Percentiles rank a stretch among this genome's conserved stretches.
phyloP scores from a whole-genome alignment of 2,329 filamentous ascomycete genomes.

The Thielaviopsis populi region DNA sequence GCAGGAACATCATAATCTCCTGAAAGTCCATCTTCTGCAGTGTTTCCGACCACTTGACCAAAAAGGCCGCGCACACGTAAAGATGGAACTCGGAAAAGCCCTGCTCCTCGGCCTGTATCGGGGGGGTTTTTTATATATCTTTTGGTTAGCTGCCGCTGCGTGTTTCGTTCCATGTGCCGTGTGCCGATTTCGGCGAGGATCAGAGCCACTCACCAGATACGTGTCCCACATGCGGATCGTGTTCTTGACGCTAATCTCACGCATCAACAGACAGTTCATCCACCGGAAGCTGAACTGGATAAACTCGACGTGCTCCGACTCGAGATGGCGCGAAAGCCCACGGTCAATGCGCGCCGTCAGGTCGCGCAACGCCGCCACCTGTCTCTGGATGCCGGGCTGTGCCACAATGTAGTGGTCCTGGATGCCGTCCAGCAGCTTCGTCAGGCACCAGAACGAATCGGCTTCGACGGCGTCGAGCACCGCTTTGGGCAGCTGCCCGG shows the following conservation, averaged over 20 bases:
- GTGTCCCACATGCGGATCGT: constrained; percentile 99
- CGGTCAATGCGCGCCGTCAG: constrained; percentile 81
- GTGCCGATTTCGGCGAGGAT: constrained; percentile 7
- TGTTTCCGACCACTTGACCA: constrained; percentile 96
- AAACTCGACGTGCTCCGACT: constrained; percentile 86
- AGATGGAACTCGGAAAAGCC: constrained; percentile 97
- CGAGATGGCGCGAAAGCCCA: constrained; percentile 70
- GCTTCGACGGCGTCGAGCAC: constrained; percentile 95
- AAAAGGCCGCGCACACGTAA: constrained; percentile 92
- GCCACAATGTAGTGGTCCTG: constrained; percentile 98
- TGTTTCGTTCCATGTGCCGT: too few species aligned
- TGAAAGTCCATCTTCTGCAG: constrained; percentile 95
- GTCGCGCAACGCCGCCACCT: constrained; percentile 78
- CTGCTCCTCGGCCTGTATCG: constrained; percentile 75
- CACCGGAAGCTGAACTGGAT: constrained; percentile 98
- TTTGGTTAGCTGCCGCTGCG: not conserved
- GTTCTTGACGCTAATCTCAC: constrained; percentile 90
- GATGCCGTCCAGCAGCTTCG: constrained; percentile 94
- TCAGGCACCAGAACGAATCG: constrained; percentile 96
- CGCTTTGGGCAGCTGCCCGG: constrained; percentile 75
- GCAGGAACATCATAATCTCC: constrained; percentile 98
- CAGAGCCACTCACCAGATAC: constrained; percentile 57
- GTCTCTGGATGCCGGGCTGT: constrained; percentile 88
- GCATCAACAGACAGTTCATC: constrained; percentile 99
- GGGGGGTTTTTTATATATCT: too few species aligned